Base-by-base conservation (phyloP, 768 basidiomycete genomes). In the Tulasnella sp. region DNA sequence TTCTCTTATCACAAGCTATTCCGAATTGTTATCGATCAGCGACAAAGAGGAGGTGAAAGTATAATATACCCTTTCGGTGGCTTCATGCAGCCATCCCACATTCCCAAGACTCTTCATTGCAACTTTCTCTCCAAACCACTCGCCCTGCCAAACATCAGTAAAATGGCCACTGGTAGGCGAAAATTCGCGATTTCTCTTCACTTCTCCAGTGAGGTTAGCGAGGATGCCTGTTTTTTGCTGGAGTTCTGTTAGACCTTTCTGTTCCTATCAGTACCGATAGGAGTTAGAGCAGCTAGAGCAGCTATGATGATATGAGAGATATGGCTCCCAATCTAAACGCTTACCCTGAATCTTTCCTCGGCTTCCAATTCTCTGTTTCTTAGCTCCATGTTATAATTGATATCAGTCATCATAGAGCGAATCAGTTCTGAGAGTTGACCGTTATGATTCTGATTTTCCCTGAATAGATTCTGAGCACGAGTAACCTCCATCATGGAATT, bases 121-220 rank as follows among this genome's bases (percentile, higher is more conserved):
- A 16, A 73, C 70, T 68, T 69, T 66, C 47, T 64, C 60, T 29
- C 66, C 66, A 16, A 70, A 59, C 72, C 72, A 74, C 54, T 65
- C 61, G 4, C 71, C 71, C 22, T 54, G 44, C 53, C 64, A 70
- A 37, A 73, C 63, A 54, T 71, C 70, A 54, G 71, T 66, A 51
- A 59, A 68, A 31, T 63, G 61, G 24, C 70, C 72, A 43, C 60
- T 61, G 27, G 63, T 62, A 8, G 67, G 62, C 0, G 63, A 56
- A 20, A 61, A 57, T 28, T 63, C 60, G 22, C 61, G 61, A n/a
- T 56, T 60, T 35, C 62, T 33, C 12, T 59, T 60, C 12, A 75
- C 64, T 57, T 70, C 70, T 10, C 70, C 70, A 28, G 69, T 68
- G 28, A 73, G 57, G 56, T 73, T 68, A 25, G 63, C 65, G 41